A percentile compares a stretch with the other conserved stretches of the same genome.
These are phyloP conservation scores for Vachellia collinsii DNA, from an alignment of 306 rosid species.

Conservation along the genomic window DNA sequence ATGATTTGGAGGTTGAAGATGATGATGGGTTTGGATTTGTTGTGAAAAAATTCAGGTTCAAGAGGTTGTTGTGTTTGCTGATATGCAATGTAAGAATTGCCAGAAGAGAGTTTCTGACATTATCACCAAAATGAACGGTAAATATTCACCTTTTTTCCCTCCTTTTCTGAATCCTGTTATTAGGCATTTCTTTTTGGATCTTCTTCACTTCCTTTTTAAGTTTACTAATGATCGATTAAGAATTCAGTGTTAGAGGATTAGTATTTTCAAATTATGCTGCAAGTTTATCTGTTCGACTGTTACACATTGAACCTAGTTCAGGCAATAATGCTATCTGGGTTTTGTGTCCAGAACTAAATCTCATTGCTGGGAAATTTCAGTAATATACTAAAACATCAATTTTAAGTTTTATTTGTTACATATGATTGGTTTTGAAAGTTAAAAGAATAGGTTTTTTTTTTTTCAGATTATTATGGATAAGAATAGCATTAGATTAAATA, in stretches of 20 bases:
- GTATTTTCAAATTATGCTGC: background rate
- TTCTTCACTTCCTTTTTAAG: no score
- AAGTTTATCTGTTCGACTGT: background rate
- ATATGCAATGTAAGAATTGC: slow-evolving; percentile 62
- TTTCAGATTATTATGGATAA: background rate
- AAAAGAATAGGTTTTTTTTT: background rate
- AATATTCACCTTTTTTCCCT: background rate
- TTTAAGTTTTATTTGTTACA: background rate
- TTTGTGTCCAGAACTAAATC: background rate
- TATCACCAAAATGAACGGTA: slow-evolving; percentile 68
- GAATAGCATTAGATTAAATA: background rate
- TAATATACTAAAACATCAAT: background rate
- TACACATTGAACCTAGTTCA: background rate
- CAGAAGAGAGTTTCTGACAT: slow-evolving; percentile 71
- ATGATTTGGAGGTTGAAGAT: slow-evolving; percentile 10
- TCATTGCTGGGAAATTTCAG: background rate
- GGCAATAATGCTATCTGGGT: background rate
- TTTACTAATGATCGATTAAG: background rate
- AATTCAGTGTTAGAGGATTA: background rate
- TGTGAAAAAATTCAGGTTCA: slow-evolving; percentile 56
- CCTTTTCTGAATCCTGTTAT: no score
- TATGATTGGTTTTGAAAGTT: background rate
- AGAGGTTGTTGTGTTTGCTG: slow-evolving; percentile 75
- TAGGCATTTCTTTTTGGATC: no score
- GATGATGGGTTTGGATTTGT: slow-evolving; percentile 27